Evolutionary conservation across 495 filamentous ascomycete genomes (phyloP).

Genomic region (Hypoxylon cercidicola): DNA sequence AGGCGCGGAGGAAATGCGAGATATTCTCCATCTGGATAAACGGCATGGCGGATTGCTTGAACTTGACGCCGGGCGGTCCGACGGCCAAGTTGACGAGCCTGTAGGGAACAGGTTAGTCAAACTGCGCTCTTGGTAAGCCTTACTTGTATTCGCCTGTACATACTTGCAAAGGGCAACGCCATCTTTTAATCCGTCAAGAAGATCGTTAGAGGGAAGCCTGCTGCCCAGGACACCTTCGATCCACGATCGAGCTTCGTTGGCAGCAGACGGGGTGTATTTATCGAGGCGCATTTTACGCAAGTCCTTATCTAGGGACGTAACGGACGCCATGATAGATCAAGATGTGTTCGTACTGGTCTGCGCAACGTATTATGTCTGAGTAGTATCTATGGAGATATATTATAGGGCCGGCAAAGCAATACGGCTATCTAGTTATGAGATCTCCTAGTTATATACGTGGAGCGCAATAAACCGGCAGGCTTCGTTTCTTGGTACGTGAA

Average conservation of each 20-base stretch:
- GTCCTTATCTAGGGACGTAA: slow-evolving; percentile 93
- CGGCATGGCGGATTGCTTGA: slow-evolving; percentile 88
- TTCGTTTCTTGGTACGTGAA: slow-evolving; percentile 18
- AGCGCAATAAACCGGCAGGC: slow-evolving; percentile 2
- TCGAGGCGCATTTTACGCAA: slow-evolving; percentile 91
- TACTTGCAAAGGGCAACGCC: slow-evolving; percentile 93
- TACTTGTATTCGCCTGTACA: slow-evolving; percentile 40
- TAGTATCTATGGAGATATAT: background rate
- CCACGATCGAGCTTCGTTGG: slow-evolving; percentile 86
- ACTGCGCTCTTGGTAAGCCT: background rate
- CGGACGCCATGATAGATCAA: slow-evolving; percentile 79
- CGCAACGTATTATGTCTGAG: background rate
- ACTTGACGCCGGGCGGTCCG: slow-evolving; percentile 77
- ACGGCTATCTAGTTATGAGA: too few species aligned
- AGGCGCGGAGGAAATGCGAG: slow-evolving; percentile 91
- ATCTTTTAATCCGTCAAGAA: slow-evolving; percentile 88
- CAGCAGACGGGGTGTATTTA: slow-evolving; percentile 93
- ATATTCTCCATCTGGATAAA: slow-evolving; percentile 99
- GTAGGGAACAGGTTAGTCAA: slow-evolving; percentile 36
- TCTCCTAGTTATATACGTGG: slow-evolving; percentile 16
- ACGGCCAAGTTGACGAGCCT: slow-evolving; percentile 88
- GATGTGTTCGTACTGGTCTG: slow-evolving; percentile 6
- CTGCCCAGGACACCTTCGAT: slow-evolving; percentile 85
- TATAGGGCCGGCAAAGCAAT: slow-evolving; percentile 6
- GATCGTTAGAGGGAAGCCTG: slow-evolving; percentile 74